phyloP scores from a whole-genome alignment of 1,139 yeast species.

The Citeromyces hawaiiensis region DNA sequence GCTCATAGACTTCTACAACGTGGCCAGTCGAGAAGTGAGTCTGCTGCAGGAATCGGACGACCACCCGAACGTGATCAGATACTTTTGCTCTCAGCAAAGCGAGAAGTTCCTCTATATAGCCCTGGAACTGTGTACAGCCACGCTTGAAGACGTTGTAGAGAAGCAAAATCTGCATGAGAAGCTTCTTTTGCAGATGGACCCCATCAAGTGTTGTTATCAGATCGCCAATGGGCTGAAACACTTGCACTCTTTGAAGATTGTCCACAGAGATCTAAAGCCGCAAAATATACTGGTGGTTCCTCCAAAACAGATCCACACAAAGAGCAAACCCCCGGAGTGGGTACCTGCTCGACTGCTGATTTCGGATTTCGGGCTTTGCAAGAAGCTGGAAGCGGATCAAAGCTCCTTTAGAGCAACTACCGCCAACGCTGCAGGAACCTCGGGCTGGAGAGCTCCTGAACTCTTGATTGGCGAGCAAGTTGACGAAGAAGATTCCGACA shows the following conservation, averaged over 20 bases:
- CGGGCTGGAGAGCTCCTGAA: constrained; percentile 99
- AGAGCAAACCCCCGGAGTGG: constrained; percentile 20
- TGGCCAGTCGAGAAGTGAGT: constrained; percentile 90
- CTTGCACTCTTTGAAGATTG: constrained; percentile 81
- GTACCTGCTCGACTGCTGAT: constrained; percentile 43
- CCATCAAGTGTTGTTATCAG: constrained; percentile 53
- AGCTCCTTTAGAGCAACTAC: constrained; percentile 89
- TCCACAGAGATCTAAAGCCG: constrained; percentile 92
- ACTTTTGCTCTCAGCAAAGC: constrained; percentile 81
- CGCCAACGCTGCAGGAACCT: constrained; percentile 90
- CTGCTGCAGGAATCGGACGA: constrained; percentile 89
- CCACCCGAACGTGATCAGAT: constrained; percentile 89
- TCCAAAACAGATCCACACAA: constrained; percentile 24
- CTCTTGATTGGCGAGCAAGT: constrained; percentile 31
- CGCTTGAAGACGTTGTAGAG: constrained; percentile 76
- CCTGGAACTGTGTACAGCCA: constrained; percentile 78
- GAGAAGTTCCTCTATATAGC: constrained; percentile 89
- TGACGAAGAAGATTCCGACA: constrained; percentile 8
- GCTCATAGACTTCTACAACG: constrained; percentile 85
- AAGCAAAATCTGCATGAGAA: constrained; percentile 25
- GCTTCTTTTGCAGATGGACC: constrained; percentile 19
- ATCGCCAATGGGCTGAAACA: constrained; percentile 79
- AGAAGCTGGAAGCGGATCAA: constrained; percentile 82
- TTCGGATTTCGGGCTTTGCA: constrained; percentile 93
- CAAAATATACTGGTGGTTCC: constrained; percentile 86